These are phyloP conservation scores for Solanum habrochaites DNA, from an alignment of 257 asterid species.

Conservation along the genomic window DNA sequence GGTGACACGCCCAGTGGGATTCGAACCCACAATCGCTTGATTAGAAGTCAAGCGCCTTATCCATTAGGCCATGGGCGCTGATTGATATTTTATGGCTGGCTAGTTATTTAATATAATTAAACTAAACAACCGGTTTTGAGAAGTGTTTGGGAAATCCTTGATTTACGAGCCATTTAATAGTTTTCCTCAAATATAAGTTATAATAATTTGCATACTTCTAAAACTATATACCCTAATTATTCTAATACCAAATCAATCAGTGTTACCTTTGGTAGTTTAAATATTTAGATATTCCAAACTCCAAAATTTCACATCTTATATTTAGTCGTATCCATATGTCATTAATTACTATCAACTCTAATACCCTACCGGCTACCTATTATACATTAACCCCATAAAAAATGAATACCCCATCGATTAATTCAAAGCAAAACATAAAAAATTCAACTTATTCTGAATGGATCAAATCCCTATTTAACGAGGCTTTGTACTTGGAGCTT, in stretches of 20 bases:
- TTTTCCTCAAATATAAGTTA: background rate
- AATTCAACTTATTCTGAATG: background rate
- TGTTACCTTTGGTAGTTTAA: background rate
- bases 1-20: background rate
- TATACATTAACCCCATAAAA: background rate
- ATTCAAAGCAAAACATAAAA: background rate
- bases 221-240: background rate
- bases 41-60: background rate
- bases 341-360: background rate
- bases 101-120: background rate
- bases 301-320: background rate
- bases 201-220: background rate
- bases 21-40: background rate
- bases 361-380: no score
- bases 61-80: background rate
- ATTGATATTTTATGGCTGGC: rapidly evolving
- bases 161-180: background rate
- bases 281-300: background rate
- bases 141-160: background rate
- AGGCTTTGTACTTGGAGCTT: background rate
- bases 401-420: background rate
- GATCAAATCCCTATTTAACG: background rate
- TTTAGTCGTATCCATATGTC: background rate
- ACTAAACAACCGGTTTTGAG: background rate
- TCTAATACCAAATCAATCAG: background rate